Percentiles rank a stretch among this genome's conserved stretches.
These are phyloP conservation scores for Amanita phalloides DNA, from an alignment of 768 basidiomycete genomes.

Conservation along the genomic window DNA sequence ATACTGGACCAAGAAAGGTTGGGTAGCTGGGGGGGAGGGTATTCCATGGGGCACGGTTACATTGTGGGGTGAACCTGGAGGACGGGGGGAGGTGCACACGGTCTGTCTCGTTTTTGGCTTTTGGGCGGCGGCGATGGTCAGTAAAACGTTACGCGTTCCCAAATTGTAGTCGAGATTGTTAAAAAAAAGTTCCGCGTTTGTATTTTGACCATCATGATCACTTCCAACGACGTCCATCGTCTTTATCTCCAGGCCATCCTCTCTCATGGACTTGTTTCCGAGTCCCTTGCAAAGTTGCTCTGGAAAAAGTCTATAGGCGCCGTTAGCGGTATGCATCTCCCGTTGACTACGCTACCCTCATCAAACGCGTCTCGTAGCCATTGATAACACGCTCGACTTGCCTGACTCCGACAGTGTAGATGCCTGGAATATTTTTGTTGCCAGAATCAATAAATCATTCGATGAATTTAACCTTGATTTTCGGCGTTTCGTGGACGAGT, in stretches of 20 bases:
- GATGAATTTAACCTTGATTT: conserved; percentile 70
- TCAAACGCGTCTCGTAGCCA: conserved; percentile 25
- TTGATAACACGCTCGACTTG: conserved; percentile 40
- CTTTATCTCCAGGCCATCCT: conserved; percentile 75
- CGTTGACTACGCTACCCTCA: not conserved
- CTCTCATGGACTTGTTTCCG: conserved; percentile 60
- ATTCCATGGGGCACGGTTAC: conserved; percentile 67
- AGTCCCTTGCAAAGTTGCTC: conserved; percentile 48
- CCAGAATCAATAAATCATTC: conserved; percentile 47
- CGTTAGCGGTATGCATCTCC: conserved; percentile 44
- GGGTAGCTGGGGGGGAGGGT: conserved; percentile 71
- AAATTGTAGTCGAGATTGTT: conserved; percentile 36
- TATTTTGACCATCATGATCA: conserved; percentile 23
- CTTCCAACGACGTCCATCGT: conserved; percentile 54
- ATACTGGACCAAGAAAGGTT: conserved; percentile 76
- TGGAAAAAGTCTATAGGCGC: conserved; percentile 60
- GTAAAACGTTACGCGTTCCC: conserved; percentile 87
- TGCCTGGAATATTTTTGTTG: conserved; percentile 52
- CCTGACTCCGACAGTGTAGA: conserved; percentile 27
- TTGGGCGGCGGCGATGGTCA: conserved; percentile 97
- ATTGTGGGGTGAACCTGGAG: conserved; percentile 61
- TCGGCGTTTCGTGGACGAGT: conserved; percentile 50
- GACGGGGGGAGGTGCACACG: conserved; percentile 77
- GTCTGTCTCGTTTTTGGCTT: conserved; percentile 65
- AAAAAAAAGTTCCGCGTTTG: conserved; percentile 14